phyloP scores from a whole-genome alignment of 306 rosid genomes.

The Glycyrrhiza uralensis region DNA sequence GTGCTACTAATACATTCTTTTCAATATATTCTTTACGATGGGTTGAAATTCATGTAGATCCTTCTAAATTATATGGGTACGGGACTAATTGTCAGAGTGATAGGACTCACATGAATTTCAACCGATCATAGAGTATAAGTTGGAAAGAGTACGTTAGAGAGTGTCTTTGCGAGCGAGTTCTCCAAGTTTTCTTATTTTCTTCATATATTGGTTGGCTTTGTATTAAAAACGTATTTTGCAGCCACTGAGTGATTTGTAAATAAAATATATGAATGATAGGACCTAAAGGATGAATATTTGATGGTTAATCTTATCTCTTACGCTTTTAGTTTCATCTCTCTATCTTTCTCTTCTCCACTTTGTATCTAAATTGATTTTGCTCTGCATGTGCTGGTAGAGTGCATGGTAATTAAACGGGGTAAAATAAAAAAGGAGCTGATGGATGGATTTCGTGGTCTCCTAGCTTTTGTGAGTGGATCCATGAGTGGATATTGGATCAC shows the following conservation, averaged over 20 bases:
- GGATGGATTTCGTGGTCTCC: slow-evolving; percentile 19
- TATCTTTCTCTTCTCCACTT: not conserved
- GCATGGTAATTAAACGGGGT: not conserved
- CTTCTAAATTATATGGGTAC: too few relatives aligned
- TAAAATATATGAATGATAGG: slow-evolving; percentile 36
- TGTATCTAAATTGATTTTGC: slow-evolving; percentile 32
- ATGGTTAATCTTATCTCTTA: slow-evolving; percentile 29
- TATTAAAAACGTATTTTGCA: slow-evolving; percentile 26
- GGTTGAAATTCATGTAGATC: too few relatives aligned
- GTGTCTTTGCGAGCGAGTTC: too few relatives aligned
- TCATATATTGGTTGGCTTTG: slow-evolving; percentile 39
- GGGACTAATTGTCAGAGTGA: too few relatives aligned
- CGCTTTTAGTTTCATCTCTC: not conserved
- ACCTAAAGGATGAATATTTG: slow-evolving; percentile 21
- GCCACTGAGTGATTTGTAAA: slow-evolving; percentile 35
- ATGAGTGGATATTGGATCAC: slow-evolving; percentile 40
- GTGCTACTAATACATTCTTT: too few relatives aligned
- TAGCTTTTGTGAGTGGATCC: slow-evolving; percentile 46
- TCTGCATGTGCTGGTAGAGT: slow-evolving; percentile 15
- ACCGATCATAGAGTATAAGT: too few relatives aligned
- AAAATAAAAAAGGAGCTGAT: slow-evolving; percentile 6
- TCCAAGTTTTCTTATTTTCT: not conserved
- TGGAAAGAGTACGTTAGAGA: too few relatives aligned
- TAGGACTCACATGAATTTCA: too few relatives aligned
- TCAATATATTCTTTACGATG: too few relatives aligned